These are phyloP conservation scores for Graphiopsis chlorocephala DNA, from an alignment of 2,329 filamentous ascomycete genomes.

Conservation along the genomic window DNA sequence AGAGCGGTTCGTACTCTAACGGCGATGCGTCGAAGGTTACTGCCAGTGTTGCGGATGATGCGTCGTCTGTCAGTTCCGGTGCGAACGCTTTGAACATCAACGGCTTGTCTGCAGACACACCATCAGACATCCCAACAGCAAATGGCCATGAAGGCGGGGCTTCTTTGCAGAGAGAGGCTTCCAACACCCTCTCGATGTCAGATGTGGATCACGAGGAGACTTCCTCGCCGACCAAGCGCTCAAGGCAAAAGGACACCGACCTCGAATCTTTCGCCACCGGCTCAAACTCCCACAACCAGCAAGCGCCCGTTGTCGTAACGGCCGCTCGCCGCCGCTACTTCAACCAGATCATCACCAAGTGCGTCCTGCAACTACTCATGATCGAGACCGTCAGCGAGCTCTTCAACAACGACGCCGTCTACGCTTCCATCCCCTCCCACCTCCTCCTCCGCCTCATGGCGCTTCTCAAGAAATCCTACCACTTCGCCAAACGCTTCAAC, in stretches of 20 bases:
- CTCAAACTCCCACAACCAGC: conserved; percentile 68
- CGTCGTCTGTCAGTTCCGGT: conserved; percentile 21
- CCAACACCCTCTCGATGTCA: conserved; percentile 14
- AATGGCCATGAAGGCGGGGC: conserved; percentile 21
- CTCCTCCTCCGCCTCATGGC: conserved; percentile 91
- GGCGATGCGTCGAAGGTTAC: conserved; percentile 25
- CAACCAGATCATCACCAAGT: conserved; percentile 98
- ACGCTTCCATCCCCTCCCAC: conserved; percentile 83
- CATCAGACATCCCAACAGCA: conserved; percentile 21
- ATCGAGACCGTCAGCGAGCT: conserved; percentile 99
- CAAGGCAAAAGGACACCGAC: neutral
- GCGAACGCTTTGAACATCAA: conserved; percentile 46
- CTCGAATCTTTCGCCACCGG: conserved; percentile 83
- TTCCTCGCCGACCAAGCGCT: conserved; percentile 17
- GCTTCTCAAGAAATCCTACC: conserved; percentile 90
- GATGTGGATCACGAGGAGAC: conserved; percentile 19
- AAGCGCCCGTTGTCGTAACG: conserved; percentile 88
- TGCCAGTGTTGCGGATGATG: conserved; percentile 16
- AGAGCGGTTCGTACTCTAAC: conserved; percentile 25
- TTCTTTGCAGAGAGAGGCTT: neutral
- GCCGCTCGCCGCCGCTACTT: conserved; percentile 92
- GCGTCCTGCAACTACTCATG: conserved; percentile 95
- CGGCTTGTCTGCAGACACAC: conserved; percentile 22
- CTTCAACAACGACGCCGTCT: conserved; percentile 95
- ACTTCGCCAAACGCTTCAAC: conserved; percentile 97